Percentiles rank a stretch among this genome's conserved stretches.
phyloP scores from a whole-genome alignment of 2,329 filamentous ascomycete species.

The Fusarium sacchari region DNA sequence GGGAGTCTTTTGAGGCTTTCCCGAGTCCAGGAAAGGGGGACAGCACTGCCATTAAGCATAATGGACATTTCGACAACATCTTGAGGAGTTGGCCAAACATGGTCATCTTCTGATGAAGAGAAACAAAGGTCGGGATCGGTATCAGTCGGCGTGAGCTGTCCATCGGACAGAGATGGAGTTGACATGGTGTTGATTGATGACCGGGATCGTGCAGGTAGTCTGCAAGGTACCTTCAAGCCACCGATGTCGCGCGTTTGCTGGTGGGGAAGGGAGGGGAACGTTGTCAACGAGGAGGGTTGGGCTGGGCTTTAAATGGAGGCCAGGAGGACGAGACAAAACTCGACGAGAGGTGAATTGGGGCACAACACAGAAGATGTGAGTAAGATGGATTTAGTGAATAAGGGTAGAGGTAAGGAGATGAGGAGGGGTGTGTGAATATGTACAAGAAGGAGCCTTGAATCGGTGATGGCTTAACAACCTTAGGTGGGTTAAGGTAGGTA shows the following conservation, averaged over 20 bases:
- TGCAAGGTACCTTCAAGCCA: slow-evolving; percentile 44
- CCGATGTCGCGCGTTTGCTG: slow-evolving; percentile 38
- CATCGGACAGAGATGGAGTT: slow-evolving; percentile 42
- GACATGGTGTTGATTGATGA: slow-evolving; percentile 42
- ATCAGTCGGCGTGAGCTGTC: slow-evolving; percentile 42
- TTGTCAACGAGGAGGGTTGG: slow-evolving; percentile 11
- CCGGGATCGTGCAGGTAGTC: slow-evolving; percentile 39
- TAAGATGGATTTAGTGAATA: slow-evolving; percentile 15
- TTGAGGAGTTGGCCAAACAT: slow-evolving; percentile 42
- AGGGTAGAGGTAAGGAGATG: background rate
- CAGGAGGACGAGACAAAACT: slow-evolving; percentile 12
- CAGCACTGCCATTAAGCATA: slow-evolving; percentile 40
- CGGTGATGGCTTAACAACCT: slow-evolving; percentile 12
- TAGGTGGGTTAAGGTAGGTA: no score
- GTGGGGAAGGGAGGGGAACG: slow-evolving; percentile 12
- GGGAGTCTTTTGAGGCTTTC: slow-evolving; percentile 48
- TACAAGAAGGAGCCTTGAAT: slow-evolving; percentile 18
- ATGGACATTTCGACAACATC: slow-evolving; percentile 44
- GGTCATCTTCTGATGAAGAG: slow-evolving; percentile 35
- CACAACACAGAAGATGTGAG: slow-evolving; percentile 8
- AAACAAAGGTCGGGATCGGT: slow-evolving; percentile 42
- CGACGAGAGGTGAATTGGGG: slow-evolving; percentile 7
- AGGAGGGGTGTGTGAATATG: slow-evolving; percentile 29
- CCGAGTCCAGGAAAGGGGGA: slow-evolving; percentile 40
- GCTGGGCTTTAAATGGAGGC: slow-evolving; percentile 14